Percentiles rank a stretch among this genome's conserved stretches.
Conservation (phyloP, 495 filamentous ascomycete species). For the Penicillium flavigenum region DNA sequence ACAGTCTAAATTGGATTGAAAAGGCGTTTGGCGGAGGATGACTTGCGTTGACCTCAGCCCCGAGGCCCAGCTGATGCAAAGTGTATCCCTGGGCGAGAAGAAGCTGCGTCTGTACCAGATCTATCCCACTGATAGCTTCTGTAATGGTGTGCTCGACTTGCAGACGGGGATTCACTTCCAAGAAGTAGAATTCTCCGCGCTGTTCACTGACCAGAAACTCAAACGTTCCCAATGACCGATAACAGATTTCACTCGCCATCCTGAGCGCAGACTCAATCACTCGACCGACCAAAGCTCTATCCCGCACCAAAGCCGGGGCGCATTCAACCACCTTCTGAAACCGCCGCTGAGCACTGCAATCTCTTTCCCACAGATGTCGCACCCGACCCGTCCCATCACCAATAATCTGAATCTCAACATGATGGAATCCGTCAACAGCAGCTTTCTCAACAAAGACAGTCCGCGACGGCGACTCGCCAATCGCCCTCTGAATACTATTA, state of each 20-base stretch:
- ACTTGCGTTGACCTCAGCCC: slow-evolving; percentile 23
- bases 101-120: slow-evolving; percentile 57
- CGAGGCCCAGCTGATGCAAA: slow-evolving; percentile 44
- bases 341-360: slow-evolving; percentile 60
- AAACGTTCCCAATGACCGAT: slow-evolving; percentile 57
- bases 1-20: slow-evolving; percentile 59
- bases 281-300: slow-evolving; percentile 38
- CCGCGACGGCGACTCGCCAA: slow-evolving; percentile 51
- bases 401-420: slow-evolving; percentile 60
- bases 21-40: slow-evolving; percentile 34
- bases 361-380: slow-evolving; percentile 55
- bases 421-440: slow-evolving; percentile 50
- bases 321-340: slow-evolving; percentile 55
- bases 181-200: slow-evolving; percentile 58
- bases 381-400: slow-evolving; percentile 55
- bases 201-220: slow-evolving; percentile 61
- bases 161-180: slow-evolving; percentile 64
- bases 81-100: slow-evolving; percentile 52
- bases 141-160: slow-evolving; percentile 58
- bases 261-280: slow-evolving; percentile 42
- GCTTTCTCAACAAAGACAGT: slow-evolving; percentile 56
- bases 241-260: slow-evolving; percentile 48
- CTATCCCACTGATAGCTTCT: slow-evolving; percentile 53
- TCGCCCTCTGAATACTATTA: slow-evolving; percentile 42
- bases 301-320: slow-evolving; percentile 43